These are phyloP conservation scores for Mercurialis annua DNA, from an alignment of 345 rosid genomes.

Conservation along the genomic window DNA sequence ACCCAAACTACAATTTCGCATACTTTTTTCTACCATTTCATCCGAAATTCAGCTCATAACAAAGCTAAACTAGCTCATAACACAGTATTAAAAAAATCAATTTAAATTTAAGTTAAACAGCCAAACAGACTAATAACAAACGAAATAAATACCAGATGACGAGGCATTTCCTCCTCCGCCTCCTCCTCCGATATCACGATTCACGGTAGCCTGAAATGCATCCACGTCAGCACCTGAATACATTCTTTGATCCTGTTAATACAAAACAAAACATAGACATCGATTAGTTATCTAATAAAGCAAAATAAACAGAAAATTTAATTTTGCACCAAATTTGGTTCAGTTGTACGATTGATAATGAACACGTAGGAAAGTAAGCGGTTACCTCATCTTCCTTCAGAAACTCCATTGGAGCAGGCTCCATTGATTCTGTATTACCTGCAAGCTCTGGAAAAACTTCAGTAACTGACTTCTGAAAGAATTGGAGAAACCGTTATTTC, in stretches of 20 bases:
- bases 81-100: no score
- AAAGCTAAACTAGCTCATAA: no score
- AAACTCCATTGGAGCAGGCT: conserved; percentile 80
- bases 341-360: no score
- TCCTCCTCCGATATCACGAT: conserved; percentile 88
- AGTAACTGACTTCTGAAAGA: no score
- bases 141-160: background rate
- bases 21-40: background rate
- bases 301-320: background rate
- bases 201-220: conserved; percentile 89
- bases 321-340: no score
- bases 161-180: conserved; percentile 64
- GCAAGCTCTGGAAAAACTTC: no score
- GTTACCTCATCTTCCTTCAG: conserved; percentile 91
- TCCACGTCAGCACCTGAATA: conserved; percentile 96
- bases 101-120: background rate
- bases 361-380: no score
- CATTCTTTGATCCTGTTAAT: conserved; percentile 79
- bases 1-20: no score
- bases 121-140: background rate
- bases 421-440: no score
- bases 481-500: no score
- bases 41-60: no score
- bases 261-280: background rate
- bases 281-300: no score